Percentiles rank a stretch among this genome's conserved stretches.
Conservation (phyloP, 805 yeast species). For the Candida caryicola region DNA sequence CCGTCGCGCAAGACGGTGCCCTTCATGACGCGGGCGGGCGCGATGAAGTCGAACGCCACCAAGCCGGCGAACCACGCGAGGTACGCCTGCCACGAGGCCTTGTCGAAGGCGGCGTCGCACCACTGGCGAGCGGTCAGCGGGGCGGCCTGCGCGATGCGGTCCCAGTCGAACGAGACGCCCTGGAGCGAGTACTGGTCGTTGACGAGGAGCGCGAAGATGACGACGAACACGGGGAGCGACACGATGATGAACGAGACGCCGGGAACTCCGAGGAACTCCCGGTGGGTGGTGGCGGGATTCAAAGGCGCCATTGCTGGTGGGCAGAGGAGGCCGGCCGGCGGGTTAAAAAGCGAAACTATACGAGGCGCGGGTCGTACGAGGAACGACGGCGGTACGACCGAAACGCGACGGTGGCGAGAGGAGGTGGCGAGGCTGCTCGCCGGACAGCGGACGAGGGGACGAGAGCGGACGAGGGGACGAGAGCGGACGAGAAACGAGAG, state of each 20-base stretch:
- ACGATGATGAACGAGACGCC: conserved; percentile 70
- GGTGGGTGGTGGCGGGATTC: conserved; percentile 70
- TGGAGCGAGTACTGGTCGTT: conserved; percentile 56
- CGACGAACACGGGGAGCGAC: conserved; percentile 64
- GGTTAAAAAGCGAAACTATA: too few species aligned
- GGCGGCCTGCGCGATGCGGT: conserved; percentile 34
- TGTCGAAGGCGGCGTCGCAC: conserved; percentile 37
- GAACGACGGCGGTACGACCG: too few species aligned
- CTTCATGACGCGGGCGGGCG: conserved; percentile 55
- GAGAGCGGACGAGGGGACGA: too few species aligned
- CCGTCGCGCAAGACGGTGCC: conserved; percentile 83
- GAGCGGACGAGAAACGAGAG: too few species aligned
- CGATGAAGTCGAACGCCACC: conserved; percentile 60
- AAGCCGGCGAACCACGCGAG: conserved; percentile 68
- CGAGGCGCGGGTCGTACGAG: too few species aligned
- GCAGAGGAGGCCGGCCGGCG: too few species aligned
- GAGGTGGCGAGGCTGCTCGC: too few species aligned
- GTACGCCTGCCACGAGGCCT: conserved; percentile 61
- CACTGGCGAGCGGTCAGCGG: conserved; percentile 24
- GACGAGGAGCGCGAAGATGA: conserved; percentile 56
- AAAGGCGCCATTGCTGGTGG: conserved; percentile 26
- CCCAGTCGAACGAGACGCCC: conserved; percentile 47
- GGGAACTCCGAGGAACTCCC: conserved; percentile 73
- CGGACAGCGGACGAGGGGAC: too few species aligned
- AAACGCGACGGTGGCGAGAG: too few species aligned